phyloP scores from a whole-genome alignment of 805 yeast species.

The Candida succiphila region DNA sequence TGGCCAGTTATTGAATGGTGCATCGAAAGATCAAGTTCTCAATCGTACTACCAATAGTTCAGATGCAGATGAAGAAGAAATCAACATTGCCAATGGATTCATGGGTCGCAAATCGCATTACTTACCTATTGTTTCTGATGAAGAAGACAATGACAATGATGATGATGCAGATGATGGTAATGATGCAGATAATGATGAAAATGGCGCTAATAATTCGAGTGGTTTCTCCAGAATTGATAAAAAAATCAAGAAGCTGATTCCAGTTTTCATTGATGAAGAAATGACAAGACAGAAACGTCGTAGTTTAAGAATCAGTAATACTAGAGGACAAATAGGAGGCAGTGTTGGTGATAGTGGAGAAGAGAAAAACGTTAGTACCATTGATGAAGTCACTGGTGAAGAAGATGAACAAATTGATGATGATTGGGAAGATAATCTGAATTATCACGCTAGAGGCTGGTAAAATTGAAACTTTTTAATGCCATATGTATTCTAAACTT shows the following conservation, averaged over 20 bases:
- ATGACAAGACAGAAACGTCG: background rate
- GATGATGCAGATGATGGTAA: conserved; percentile 6
- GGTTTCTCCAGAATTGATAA: too few relatives aligned
- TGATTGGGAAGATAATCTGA: conserved; percentile 21
- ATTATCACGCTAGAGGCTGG: conserved; percentile 34
- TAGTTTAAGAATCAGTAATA: background rate
- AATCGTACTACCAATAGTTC: background rate
- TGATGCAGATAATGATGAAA: background rate
- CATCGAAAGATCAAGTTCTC: background rate
- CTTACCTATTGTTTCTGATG: background rate
- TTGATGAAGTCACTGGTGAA: background rate
- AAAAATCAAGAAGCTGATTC: background rate
- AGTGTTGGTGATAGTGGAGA: too few relatives aligned
- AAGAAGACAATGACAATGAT: conserved; percentile 1
- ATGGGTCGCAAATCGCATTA: conserved; percentile 15
- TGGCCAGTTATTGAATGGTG: too few relatives aligned
- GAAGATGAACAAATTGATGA: conserved; percentile 11
- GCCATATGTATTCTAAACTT: background rate
- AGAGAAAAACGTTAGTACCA: background rate
- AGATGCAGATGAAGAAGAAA: conserved; percentile 1
- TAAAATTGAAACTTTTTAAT: conserved; percentile 9
- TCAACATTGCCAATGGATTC: conserved; percentile 16
- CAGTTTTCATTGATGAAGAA: background rate
- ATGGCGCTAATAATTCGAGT: conserved; percentile 1
- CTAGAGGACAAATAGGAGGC: background rate